Evolutionary conservation across 176 grass and related monocot genomes (phyloP).

Genomic region (Leersia perrieri): DNA sequence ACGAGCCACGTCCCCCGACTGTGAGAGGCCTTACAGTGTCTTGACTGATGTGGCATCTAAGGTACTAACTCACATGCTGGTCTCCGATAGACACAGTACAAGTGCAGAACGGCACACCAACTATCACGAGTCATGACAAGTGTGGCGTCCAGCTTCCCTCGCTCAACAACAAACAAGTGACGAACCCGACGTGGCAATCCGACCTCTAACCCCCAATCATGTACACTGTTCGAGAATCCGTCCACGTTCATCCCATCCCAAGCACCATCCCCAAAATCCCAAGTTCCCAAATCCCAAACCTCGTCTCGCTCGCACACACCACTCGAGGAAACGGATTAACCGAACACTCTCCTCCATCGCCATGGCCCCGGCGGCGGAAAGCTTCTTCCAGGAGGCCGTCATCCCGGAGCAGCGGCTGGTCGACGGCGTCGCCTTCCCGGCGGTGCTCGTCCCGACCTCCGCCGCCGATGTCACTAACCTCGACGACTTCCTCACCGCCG

Average conservation of each 20-base stretch:
- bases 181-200: no score
- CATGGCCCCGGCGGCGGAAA: conserved; percentile 30
- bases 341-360: background rate
- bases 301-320: background rate
- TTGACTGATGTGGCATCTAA: no score
- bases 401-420: conserved; percentile 63
- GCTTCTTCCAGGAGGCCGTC: conserved; percentile 49
- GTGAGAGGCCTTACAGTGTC: no score
- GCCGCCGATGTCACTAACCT: background rate
- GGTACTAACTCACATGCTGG: no score
- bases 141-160: background rate
- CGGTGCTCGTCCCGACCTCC: conserved; percentile 49
- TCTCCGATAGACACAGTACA: no score
- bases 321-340: background rate
- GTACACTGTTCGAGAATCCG: conserved; percentile 26
- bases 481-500: conserved; percentile 41
- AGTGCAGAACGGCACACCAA: no score
- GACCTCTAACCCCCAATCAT: no score
- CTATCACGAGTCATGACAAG: background rate
- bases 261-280: background rate
- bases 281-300: background rate
- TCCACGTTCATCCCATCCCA: conserved; percentile 54
- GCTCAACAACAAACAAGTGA: background rate
- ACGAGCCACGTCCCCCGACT: no score
- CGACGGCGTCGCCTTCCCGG: conserved; percentile 71